Conservation (phyloP, 371 early-diverging fungal species). For the Phascolomyces articulosus region DNA sequence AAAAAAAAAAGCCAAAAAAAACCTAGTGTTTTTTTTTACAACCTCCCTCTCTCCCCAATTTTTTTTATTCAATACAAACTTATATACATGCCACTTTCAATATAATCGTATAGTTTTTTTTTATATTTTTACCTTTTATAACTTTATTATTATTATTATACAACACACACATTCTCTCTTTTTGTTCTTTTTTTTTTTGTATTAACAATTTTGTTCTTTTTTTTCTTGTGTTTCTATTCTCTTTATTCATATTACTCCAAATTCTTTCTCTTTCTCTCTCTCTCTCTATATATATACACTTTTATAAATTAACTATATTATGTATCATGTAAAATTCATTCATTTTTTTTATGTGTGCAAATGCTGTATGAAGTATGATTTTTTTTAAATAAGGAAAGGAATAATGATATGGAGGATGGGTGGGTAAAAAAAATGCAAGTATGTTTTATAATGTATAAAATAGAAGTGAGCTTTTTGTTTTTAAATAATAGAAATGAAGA, state of each 20-base stretch:
- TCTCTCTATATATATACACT: too few species aligned
- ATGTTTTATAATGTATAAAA: too few species aligned
- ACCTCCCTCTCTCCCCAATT: neutral
- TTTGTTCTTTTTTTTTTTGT: neutral
- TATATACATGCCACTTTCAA: slow-evolving; percentile 2
- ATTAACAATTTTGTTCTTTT: neutral
- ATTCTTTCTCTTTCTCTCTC: neutral
- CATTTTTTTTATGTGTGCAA: neutral
- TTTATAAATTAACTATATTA: neutral
- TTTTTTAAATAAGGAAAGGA: too few species aligned
- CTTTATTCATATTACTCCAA: neutral
- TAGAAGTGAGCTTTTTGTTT: too few species aligned
- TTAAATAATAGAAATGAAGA: too few species aligned
- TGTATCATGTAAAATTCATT: neutral
- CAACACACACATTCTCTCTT: neutral
- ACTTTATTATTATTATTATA: too few species aligned
- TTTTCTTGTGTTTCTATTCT: neutral
- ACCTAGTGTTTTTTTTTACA: neutral
- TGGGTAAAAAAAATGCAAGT: neutral
- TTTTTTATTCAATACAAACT: neutral
- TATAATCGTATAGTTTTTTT: neutral
- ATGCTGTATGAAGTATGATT: too few species aligned
- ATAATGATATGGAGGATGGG: neutral
- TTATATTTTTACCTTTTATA: neutral
- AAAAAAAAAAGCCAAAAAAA: neutral